Evolutionary conservation across 139 green algal species (phyloP).

Genomic region (Ettlia oleoabundans): DNA sequence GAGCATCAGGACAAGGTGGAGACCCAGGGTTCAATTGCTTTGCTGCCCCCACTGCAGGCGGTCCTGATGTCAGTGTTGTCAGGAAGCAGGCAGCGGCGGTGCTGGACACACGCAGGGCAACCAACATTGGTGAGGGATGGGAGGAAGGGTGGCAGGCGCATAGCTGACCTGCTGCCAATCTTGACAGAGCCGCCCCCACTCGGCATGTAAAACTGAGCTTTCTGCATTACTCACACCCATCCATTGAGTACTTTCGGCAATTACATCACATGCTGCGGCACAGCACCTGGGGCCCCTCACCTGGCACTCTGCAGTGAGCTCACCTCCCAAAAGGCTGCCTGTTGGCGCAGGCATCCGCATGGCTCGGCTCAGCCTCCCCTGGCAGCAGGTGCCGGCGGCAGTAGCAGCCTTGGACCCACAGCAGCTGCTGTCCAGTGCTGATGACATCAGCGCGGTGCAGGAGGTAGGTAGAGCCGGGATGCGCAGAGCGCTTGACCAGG

Average conservation of each 20-base stretch:
- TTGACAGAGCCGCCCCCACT: no score
- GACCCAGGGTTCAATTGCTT: no score
- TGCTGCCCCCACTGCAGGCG: neutral
- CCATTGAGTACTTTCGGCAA: no score
- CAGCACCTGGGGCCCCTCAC: no score
- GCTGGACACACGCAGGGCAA: conserved; percentile 49
- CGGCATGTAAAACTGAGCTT: no score
- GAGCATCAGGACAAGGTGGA: no score
- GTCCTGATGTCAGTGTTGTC: neutral
- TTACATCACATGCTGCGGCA: neutral
- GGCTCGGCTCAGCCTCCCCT: conserved; percentile 41
- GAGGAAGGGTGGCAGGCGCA: neutral
- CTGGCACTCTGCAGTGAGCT: neutral
- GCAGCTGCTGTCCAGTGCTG: conserved; percentile 22
- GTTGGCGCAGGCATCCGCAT: conserved; percentile 40
- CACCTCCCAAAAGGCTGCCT: neutral
- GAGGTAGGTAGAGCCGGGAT: conserved; percentile 2
- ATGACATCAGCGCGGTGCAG: conserved; percentile 43
- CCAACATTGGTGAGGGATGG: conserved; percentile 31
- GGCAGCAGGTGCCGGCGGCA: conserved; percentile 28
- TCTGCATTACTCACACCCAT: no score
- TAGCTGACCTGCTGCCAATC: neutral
- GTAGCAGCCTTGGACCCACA: conserved; percentile 29
- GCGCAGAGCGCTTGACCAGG: neutral
- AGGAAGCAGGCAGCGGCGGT: conserved; percentile 44